phyloP scores from a whole-genome alignment of 1,284 basidiomycete genomes.

The Pyrrhoderma noxium region DNA sequence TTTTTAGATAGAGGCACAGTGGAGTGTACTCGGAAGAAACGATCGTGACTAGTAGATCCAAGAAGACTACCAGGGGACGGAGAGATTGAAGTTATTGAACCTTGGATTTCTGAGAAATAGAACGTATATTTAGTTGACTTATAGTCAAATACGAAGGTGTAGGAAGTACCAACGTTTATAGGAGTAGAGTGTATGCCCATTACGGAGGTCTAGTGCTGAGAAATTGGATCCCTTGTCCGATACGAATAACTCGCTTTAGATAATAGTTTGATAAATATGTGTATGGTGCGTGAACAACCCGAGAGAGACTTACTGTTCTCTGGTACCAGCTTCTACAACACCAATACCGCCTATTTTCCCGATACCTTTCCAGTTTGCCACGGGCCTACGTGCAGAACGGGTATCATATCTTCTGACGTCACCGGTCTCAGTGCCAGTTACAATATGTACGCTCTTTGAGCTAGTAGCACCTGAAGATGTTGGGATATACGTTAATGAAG shows the following conservation, averaged over 20 bases:
- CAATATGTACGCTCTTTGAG: constrained; percentile 39
- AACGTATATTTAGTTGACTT: background rate
- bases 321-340: constrained; percentile 49
- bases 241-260: constrained; percentile 71
- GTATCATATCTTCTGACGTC: constrained; percentile 78
- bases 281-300: no score
- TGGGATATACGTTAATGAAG: constrained; percentile 52
- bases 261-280: background rate
- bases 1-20: constrained; percentile 47
- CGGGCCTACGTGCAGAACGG: constrained; percentile 61
- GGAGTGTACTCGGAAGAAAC: constrained; percentile 69
- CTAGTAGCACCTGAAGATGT: constrained; percentile 25
- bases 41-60: constrained; percentile 58
- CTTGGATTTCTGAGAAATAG: constrained; percentile 49
- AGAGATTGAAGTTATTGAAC: constrained; percentile 58
- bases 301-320: constrained; percentile 73
- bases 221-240: constrained; percentile 67
- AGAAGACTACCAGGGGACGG: constrained; percentile 40
- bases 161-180: constrained; percentile 54
- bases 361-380: constrained; percentile 57
- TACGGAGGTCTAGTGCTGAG: constrained; percentile 68
- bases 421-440: constrained; percentile 73
- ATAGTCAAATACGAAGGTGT: constrained; percentile 4
- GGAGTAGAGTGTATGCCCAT: constrained; percentile 61
- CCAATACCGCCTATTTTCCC: constrained; percentile 64